These are phyloP conservation scores for Silene uniflora DNA, from an alignment of 148 eudicot genomes.

Conservation along the genomic window DNA sequence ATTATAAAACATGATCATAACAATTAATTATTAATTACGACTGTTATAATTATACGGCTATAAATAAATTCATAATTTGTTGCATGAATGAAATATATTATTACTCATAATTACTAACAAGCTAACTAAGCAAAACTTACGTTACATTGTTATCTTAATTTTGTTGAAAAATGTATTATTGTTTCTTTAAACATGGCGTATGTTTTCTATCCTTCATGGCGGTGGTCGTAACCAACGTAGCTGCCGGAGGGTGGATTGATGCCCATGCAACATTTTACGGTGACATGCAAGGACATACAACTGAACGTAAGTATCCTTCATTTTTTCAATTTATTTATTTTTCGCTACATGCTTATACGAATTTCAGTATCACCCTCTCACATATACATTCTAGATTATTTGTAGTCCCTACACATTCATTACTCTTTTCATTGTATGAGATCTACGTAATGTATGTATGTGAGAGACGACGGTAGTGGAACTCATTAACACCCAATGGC, in stretches of 20 bases:
- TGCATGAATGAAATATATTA: not conserved
- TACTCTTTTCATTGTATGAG: too few species aligned
- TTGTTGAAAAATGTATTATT: not conserved
- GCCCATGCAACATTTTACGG: constrained; percentile 34
- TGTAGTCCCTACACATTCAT: too few species aligned
- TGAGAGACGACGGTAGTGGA: too few species aligned
- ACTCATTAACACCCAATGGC: too few species aligned
- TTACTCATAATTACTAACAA: not conserved
- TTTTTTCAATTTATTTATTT: not conserved
- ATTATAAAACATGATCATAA: not conserved
- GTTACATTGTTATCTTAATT: not conserved
- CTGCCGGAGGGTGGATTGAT: constrained; percentile 22
- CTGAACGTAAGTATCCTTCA: constrained; percentile 15
- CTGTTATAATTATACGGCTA: not conserved
- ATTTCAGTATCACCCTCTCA: not conserved
- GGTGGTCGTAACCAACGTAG: not conserved
- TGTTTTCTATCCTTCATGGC: not conserved
- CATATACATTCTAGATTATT: too few species aligned
- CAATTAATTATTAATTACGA: not conserved
- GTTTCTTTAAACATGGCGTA: not conserved
- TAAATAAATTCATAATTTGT: not conserved
- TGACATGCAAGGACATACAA: constrained; percentile 15
- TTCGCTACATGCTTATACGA: too few species aligned
- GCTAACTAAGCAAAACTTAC: not conserved
- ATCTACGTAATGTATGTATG: too few species aligned